A percentile compares a stretch with the other conserved stretches of the same genome.
phyloP scores from a whole-genome alignment of 202 grass and related monocot species.

The Hordeum pubiflorum region DNA sequence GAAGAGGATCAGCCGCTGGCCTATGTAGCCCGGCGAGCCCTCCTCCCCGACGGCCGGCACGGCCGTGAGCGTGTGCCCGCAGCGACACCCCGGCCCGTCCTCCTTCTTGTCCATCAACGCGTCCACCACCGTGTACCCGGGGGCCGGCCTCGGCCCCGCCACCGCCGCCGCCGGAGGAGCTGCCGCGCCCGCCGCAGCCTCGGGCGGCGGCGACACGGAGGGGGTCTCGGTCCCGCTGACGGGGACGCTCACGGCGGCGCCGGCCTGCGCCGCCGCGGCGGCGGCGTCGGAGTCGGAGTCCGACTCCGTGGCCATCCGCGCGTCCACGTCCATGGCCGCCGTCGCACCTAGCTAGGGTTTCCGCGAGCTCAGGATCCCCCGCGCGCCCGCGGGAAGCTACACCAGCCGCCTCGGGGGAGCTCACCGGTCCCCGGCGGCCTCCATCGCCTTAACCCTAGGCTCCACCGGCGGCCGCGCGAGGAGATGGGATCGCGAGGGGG shows the following conservation, averaged over 20 bases:
- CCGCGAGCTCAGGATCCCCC: not conserved
- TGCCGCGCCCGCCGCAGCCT: not conserved
- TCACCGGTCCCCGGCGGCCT: not conserved
- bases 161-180: not conserved
- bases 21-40: slow-evolving; percentile 51
- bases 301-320: slow-evolving; percentile 43
- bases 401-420: not conserved
- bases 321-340: slow-evolving; percentile 38
- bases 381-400: not conserved
- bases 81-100: slow-evolving; percentile 90
- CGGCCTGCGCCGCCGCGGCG: not conserved
- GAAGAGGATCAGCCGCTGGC: slow-evolving; percentile 66
- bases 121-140: slow-evolving; percentile 62
- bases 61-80: slow-evolving; percentile 85
- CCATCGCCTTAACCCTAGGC: slow-evolving; percentile 1
- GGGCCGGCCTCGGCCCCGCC: slow-evolving; percentile 59
- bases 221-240: slow-evolving; percentile 25
- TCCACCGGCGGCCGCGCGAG: slow-evolving; percentile 6
- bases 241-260: not conserved
- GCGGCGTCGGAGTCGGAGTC: slow-evolving; percentile 46
- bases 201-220: slow-evolving; percentile 23
- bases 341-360: slow-evolving; percentile 5
- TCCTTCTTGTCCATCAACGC: slow-evolving; percentile 69
- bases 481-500: slow-evolving; percentile 39
- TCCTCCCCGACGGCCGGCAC: slow-evolving; percentile 74